Conservation (phyloP, 2,329 filamentous ascomycete genomes). For the Lasiodiplodia citricola region DNA sequence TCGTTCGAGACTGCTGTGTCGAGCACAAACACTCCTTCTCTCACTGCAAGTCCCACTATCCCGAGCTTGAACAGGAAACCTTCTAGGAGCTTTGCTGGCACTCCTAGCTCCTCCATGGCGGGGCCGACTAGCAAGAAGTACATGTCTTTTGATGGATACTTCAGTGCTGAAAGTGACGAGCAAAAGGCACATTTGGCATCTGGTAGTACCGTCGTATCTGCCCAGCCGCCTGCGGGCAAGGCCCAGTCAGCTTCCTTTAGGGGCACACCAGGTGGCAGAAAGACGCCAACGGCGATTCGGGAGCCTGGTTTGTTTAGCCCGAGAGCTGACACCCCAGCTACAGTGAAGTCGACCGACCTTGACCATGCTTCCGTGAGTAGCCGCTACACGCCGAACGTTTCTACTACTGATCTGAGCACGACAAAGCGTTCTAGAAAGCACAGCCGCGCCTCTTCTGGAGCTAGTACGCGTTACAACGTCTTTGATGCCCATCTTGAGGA, state of each 20-base stretch:
- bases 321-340: background rate
- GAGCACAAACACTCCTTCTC: background rate
- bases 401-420: background rate
- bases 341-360: background rate
- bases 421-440: background rate
- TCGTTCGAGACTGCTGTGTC: background rate
- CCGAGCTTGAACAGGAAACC: background rate
- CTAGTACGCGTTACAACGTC: background rate
- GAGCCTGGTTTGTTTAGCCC: background rate
- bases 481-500: conserved; percentile 17
- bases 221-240: background rate
- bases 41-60: background rate
- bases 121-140: background rate
- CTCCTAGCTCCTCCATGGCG: background rate
- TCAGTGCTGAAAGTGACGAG: background rate
- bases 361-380: background rate
- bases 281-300: background rate
- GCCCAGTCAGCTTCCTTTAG: background rate
- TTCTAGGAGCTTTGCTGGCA: background rate
- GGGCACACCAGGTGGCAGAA: background rate
- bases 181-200: background rate
- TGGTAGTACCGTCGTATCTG: background rate
- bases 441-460: background rate
- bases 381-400: background rate
- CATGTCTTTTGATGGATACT: background rate